phyloP scores from a whole-genome alignment of 2,329 filamentous ascomycete species.

The Lachnellula cervina region DNA sequence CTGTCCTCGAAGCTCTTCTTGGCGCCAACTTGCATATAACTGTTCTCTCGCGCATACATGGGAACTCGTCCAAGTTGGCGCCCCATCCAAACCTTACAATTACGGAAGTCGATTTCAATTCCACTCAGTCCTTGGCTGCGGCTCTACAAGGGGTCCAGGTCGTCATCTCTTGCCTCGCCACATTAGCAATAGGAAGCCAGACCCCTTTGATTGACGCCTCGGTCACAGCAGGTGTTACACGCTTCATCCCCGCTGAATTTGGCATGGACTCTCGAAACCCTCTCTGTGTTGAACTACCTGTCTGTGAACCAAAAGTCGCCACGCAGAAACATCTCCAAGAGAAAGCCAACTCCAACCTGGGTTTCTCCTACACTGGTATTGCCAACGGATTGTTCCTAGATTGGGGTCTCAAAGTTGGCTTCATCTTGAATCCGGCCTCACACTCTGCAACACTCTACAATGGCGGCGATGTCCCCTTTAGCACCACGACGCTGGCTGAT shows the following conservation, averaged over 20 bases:
- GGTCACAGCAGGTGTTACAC: constrained; percentile 35
- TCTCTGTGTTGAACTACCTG: constrained; percentile 29
- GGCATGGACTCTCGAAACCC: constrained; percentile 35
- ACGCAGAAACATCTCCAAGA: constrained; percentile 33
- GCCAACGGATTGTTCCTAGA: constrained; percentile 36
- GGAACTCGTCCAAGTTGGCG: constrained; percentile 18
- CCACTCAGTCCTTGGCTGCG: constrained; percentile 28
- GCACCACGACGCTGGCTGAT: constrained; percentile 39
- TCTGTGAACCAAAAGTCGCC: constrained; percentile 34
- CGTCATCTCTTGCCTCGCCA: constrained; percentile 33
- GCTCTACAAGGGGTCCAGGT: constrained; percentile 35
- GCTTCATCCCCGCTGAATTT: constrained; percentile 40
- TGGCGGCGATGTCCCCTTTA: constrained; percentile 32
- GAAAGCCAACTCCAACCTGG: constrained; percentile 18
- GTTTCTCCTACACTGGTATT: constrained; percentile 33
- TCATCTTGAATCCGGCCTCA: constrained; percentile 29
- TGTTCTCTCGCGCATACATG: constrained; percentile 38
- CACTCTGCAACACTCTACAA: constrained; percentile 32
- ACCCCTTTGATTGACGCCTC: constrained; percentile 35
- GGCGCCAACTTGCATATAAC: constrained; percentile 36
- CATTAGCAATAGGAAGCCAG: constrained; percentile 29
- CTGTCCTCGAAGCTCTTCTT: constrained; percentile 10
- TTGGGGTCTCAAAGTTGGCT: constrained; percentile 29
- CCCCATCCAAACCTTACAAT: constrained; percentile 25
- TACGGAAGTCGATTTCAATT: constrained; percentile 29